phyloP scores from a whole-genome alignment of 495 filamentous ascomycete genomes.

The Pseudotulostoma volvatum region DNA sequence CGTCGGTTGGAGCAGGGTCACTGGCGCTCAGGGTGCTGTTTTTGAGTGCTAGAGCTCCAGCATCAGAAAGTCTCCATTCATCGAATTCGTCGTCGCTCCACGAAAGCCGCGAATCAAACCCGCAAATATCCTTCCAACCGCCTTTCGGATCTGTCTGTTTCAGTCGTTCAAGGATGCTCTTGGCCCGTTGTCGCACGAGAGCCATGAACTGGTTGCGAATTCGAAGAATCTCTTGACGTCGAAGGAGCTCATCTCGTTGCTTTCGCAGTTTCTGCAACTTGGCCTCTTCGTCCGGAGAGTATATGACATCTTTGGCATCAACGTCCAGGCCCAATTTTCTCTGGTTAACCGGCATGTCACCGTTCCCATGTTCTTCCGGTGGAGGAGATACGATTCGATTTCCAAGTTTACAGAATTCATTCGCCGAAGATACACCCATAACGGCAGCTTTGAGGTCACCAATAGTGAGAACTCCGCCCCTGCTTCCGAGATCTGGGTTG shows the following conservation, averaged over 20 bases:
- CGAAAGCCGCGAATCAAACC: slow-evolving; percentile 43
- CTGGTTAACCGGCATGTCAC: slow-evolving; percentile 56
- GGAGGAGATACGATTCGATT: slow-evolving; percentile 30
- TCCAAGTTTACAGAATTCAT: slow-evolving; percentile 42
- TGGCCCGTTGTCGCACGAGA: slow-evolving; percentile 28
- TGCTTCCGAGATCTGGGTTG: slow-evolving; percentile 27
- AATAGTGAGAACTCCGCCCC: slow-evolving; percentile 40
- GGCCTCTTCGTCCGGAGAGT: slow-evolving; percentile 24
- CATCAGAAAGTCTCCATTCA: slow-evolving; percentile 29
- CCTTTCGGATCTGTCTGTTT: slow-evolving; percentile 34
- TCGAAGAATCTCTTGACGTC: slow-evolving; percentile 27
- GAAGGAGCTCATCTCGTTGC: slow-evolving; percentile 20
- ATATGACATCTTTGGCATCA: slow-evolving; percentile 17
- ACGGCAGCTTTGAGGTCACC: slow-evolving; percentile 41
- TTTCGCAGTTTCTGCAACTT: slow-evolving; percentile 28
- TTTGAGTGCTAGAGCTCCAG: slow-evolving; percentile 24
- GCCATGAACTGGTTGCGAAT: slow-evolving; percentile 28
- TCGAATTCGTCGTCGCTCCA: slow-evolving; percentile 48
- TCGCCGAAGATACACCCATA: slow-evolving; percentile 27
- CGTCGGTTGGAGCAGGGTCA: slow-evolving; percentile 11
- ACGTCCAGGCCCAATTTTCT: slow-evolving; percentile 49
- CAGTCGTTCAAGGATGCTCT: slow-evolving; percentile 26
- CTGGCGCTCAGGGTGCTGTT: slow-evolving; percentile 18
- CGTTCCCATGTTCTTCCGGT: slow-evolving; percentile 50
- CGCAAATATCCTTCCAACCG: slow-evolving; percentile 49